Conservation (phyloP, 2,329 filamentous ascomycete genomes). For the Plenodomus tracheiphilus region DNA sequence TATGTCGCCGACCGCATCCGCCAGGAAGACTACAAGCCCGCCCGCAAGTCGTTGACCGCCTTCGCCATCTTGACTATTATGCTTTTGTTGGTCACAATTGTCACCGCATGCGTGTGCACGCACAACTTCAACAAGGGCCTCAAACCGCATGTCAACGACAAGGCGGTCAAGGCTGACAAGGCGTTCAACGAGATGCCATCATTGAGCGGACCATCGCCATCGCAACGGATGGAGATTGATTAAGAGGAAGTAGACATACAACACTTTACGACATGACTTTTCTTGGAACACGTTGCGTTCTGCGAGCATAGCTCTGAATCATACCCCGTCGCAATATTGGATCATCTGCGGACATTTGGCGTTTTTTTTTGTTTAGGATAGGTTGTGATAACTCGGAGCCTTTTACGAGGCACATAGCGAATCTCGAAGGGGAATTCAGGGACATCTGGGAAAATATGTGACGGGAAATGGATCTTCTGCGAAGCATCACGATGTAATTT, state of each 20-base stretch:
- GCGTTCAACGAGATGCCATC: slow-evolving; percentile 55
- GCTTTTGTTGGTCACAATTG: slow-evolving; percentile 84
- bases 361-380: slow-evolving; percentile 4
- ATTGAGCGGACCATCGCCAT: slow-evolving; percentile 50
- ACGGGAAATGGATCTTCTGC: background rate
- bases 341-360: slow-evolving; percentile 16
- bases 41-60: slow-evolving; percentile 82
- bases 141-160: slow-evolving; percentile 77
- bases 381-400: background rate
- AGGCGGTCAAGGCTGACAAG: slow-evolving; percentile 56
- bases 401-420: background rate
- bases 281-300: slow-evolving; percentile 24
- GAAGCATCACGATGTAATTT: slow-evolving; percentile 1
- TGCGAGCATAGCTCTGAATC: slow-evolving; percentile 33
- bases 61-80: slow-evolving; percentile 93
- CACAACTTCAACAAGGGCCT: slow-evolving; percentile 88
- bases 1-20: slow-evolving; percentile 64
- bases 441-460: background rate
- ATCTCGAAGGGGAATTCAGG: background rate
- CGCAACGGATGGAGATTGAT: slow-evolving; percentile 49
- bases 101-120: slow-evolving; percentile 84
- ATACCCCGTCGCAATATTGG: slow-evolving; percentile 26
- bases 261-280: slow-evolving; percentile 26
- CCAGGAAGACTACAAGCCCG: slow-evolving; percentile 68
- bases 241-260: slow-evolving; percentile 20